Percentiles rank a stretch among this genome's conserved stretches.
Conservation (phyloP, 768 basidiomycete species). For the Mycena galopus region DNA sequence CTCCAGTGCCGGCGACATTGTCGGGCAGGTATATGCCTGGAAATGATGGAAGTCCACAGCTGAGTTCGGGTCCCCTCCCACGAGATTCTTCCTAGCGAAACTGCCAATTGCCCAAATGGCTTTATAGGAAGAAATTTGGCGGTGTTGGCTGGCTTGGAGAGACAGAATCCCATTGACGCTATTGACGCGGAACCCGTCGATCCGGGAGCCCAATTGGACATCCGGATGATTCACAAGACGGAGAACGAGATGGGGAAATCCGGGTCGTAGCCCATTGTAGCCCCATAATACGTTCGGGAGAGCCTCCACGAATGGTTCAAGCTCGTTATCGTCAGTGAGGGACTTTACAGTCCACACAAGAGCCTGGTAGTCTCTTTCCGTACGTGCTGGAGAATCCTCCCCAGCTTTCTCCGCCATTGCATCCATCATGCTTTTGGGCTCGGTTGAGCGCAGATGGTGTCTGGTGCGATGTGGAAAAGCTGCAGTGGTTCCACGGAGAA, state of each 20-base stretch:
- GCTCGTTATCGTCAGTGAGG: not conserved
- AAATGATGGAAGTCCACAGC: too few species aligned
- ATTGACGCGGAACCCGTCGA: not conserved
- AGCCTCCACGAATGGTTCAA: slow-evolving; percentile 13
- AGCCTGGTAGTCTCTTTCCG: not conserved
- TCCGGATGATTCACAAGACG: too few species aligned
- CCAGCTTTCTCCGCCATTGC: not conserved
- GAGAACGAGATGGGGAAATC: not conserved
- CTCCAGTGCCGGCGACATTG: too few species aligned
- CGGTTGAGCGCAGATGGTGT: not conserved
- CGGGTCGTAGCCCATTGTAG: too few species aligned
- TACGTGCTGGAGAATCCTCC: not conserved
- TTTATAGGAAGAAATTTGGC: not conserved
- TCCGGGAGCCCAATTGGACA: not conserved
- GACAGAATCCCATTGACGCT: not conserved
- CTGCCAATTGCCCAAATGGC: slow-evolving; percentile 6
- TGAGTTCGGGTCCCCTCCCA: too few species aligned
- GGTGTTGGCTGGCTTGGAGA: not conserved
- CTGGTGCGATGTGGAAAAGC: not conserved
- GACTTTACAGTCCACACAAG: too few species aligned
- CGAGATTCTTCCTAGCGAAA: not conserved
- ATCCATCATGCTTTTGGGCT: too few species aligned
- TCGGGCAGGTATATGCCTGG: too few species aligned
- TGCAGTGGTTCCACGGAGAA: not conserved
- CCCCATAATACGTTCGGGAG: slow-evolving; percentile 7